phyloP scores from a whole-genome alignment of 257 asterid species.

The Gynochthodes officinalis region DNA sequence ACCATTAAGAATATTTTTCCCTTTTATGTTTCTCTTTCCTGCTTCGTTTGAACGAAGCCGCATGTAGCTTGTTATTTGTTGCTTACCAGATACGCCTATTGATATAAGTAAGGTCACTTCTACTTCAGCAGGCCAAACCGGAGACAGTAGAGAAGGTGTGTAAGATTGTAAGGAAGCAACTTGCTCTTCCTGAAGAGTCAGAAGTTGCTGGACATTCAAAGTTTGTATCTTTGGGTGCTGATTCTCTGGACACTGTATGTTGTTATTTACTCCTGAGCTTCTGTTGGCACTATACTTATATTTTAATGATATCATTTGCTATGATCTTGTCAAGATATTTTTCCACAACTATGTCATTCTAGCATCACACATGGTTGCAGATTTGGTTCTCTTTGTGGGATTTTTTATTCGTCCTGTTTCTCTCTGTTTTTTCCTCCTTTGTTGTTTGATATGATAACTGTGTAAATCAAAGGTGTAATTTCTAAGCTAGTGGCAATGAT shows the following conservation, averaged over 20 bases:
- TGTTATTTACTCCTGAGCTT: background rate
- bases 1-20: background rate
- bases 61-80: background rate
- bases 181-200: constrained; percentile 65
- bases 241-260: constrained; percentile 93
- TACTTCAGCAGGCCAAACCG: constrained; percentile 68
- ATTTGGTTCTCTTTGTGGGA: background rate
- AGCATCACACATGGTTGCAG: background rate
- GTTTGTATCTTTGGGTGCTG: constrained; percentile 82
- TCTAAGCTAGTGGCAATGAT: background rate
- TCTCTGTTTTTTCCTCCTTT: background rate
- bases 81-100: background rate
- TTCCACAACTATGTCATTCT: background rate
- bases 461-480: background rate
- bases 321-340: background rate
- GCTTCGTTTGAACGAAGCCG: background rate
- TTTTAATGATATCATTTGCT: background rate
- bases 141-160: constrained; percentile 82
- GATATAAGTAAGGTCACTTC: constrained; percentile 3
- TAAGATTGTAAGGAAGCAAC: constrained; percentile 77
- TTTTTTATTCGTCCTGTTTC: background rate
- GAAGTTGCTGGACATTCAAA: constrained; percentile 68
- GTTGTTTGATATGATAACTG: background rate
- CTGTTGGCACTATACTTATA: background rate
- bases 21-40: background rate